Base-by-base conservation (phyloP, 352 stramenopile genomes). In the Globisporangium alternatum region DNA sequence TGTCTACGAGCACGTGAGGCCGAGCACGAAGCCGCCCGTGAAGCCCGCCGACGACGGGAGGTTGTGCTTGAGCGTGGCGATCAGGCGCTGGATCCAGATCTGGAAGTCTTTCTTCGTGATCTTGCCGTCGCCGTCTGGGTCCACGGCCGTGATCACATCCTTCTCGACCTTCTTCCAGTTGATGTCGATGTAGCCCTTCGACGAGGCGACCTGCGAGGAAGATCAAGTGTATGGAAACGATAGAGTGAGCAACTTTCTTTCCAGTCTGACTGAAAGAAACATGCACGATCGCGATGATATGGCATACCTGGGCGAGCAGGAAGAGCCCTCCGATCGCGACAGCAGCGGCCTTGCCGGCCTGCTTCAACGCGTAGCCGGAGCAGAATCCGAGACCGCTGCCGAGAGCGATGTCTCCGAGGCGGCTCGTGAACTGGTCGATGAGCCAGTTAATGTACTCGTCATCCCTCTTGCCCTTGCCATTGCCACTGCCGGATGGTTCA, bases 81-180 rank as follows among this genome's bases (percentile, higher is more conserved):
- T 66, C 30, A 95, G 69, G 48, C 86, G 83, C 30, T 83, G 60
- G 67, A 89, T 83, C 75, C 80, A 93, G 41, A 92, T 72, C 61
- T 95, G 80, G 58, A 93, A 63, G 66, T 97, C 89, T 41, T 89
- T 70, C 66, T 80, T 83, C 45, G 87, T 83, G 70, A 97, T 84
- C 76, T 95, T 95, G 66, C 86, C 87, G 55, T 96, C 87, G 62
- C 81, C 79, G 67, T 96, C 84, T 0, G 80, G 75, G 68, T 97
- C 89, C 31, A 96, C 80, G n/a, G 82, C 80, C 21, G 71, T 71
- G 62, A 93, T 86, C 47, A 93, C 80, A 66, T 95, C 88, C 57
- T 90, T 90, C 60, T 97, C 83, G 37, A 96, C 80, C 73, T 97
- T 97, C 59, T 78, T 75, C 89, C 88, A 97, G 68, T 96, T 89